phyloP scores from a whole-genome alignment of 768 basidiomycete species.

The Tephrocybe sp. region DNA sequence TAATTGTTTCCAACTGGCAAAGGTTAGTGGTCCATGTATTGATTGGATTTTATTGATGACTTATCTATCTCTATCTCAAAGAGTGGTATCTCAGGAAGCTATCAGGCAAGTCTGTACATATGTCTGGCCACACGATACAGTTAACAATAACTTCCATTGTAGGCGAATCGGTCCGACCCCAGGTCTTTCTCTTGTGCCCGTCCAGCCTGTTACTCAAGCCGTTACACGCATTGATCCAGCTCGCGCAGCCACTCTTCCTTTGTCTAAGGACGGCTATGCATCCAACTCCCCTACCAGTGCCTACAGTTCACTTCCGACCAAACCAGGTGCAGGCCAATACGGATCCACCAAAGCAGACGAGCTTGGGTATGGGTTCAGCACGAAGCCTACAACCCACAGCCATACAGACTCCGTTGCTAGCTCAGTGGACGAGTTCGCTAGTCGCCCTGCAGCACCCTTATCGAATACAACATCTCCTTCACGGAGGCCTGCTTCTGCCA shows the following conservation, averaged over 20 bases:
- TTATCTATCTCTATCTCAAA: slow-evolving; percentile 26
- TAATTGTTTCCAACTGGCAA: slow-evolving; percentile 86
- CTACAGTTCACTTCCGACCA: slow-evolving; percentile 2
- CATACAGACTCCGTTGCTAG: slow-evolving; percentile 19
- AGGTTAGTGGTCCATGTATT: slow-evolving; percentile 44
- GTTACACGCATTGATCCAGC: slow-evolving; percentile 9
- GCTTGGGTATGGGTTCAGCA: slow-evolving; percentile 17
- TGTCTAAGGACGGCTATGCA: slow-evolving; percentile 12
- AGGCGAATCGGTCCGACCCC: slow-evolving; percentile 52
- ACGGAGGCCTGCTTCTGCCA: slow-evolving; percentile 26
- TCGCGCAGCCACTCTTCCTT: slow-evolving; percentile 14
- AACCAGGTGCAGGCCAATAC: background rate
- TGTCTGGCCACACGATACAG: slow-evolving; percentile 1
- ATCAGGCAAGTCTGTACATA: slow-evolving; percentile 41
- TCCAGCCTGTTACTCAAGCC: slow-evolving; percentile 11
- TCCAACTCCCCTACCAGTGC: background rate
- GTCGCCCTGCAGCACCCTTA: slow-evolving; percentile 13
- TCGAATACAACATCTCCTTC: slow-evolving; percentile 8
- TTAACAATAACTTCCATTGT: background rate
- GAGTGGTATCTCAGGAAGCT: slow-evolving; percentile 72
- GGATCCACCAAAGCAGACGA: slow-evolving; percentile 20
- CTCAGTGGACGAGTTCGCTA: slow-evolving; percentile 16
- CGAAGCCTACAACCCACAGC: slow-evolving; percentile 16
- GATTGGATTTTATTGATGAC: background rate
- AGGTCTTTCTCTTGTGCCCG: slow-evolving; percentile 42